phyloP scores from a whole-genome alignment of 1,139 yeast genomes.

The Lizanozyma gosingica region DNA sequence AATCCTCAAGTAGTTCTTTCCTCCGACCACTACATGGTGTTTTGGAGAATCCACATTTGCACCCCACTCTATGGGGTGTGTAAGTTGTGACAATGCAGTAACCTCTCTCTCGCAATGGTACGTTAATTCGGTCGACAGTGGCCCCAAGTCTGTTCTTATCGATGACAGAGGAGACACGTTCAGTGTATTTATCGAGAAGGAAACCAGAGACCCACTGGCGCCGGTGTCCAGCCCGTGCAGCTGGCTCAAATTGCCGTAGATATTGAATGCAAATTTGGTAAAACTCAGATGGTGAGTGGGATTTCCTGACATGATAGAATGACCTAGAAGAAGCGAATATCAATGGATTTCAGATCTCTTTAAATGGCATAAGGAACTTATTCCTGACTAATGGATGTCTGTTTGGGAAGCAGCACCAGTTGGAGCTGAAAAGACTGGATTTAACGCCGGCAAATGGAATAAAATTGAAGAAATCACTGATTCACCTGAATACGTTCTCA shows the following conservation, averaged over 20 bases:
- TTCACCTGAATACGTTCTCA: too few relatives aligned
- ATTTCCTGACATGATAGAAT: not conserved
- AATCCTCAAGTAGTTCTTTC: slow-evolving; percentile 47
- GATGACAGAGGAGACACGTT: slow-evolving; percentile 8
- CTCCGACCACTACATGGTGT: slow-evolving; percentile 48
- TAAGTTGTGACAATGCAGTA: slow-evolving; percentile 27
- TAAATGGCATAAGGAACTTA: too few relatives aligned
- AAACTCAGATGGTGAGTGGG: not conserved
- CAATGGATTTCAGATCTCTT: too few relatives aligned
- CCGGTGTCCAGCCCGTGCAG: slow-evolving; percentile 1
- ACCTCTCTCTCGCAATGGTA: slow-evolving; percentile 25
- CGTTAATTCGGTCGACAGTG: slow-evolving; percentile 10
- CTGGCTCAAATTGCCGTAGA: slow-evolving; percentile 18
- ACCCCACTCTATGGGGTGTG: slow-evolving; percentile 16
- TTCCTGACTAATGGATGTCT: too few relatives aligned
- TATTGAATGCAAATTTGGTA: slow-evolving; percentile 28
- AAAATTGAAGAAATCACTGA: too few relatives aligned
- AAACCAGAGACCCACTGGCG: not conserved
- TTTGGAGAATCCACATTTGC: slow-evolving; percentile 8
- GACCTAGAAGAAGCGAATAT: too few relatives aligned
- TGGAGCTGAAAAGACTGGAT: too few relatives aligned
- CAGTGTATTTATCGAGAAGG: slow-evolving; percentile 8
- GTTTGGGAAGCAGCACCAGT: too few relatives aligned
- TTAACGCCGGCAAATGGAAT: too few relatives aligned
- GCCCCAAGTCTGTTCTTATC: slow-evolving; percentile 4